These are phyloP conservation scores for Fraxinus albicans DNA, from an alignment of 305 asterid genomes.

Conservation along the genomic window DNA sequence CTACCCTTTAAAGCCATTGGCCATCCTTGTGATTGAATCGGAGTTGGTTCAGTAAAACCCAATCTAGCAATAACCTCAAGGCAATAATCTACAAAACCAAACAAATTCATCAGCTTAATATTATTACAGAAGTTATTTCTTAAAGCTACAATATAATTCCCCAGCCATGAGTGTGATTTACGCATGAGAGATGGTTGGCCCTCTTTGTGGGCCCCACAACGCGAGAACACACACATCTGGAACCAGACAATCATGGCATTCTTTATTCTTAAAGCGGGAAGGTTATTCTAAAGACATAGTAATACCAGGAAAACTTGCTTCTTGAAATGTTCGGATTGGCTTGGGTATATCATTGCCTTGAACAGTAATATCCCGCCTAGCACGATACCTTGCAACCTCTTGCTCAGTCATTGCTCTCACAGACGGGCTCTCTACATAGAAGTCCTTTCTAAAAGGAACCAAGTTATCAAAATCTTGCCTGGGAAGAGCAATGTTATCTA, in stretches of 20 bases:
- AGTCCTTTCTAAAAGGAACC: slow-evolving; percentile 79
- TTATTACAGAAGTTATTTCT: not conserved
- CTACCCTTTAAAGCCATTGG: slow-evolving; percentile 96
- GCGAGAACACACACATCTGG: not conserved
- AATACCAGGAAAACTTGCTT: slow-evolving; percentile 87
- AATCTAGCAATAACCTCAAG: slow-evolving; percentile 71
- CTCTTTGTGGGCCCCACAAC: not conserved
- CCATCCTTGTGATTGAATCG: slow-evolving; percentile 96
- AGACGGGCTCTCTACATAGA: slow-evolving; percentile 70
- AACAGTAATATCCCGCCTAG: slow-evolving; percentile 66
- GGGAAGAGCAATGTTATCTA: slow-evolving; percentile 68
- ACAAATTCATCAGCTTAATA: slow-evolving; percentile 25
- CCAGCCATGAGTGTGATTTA: not conserved
- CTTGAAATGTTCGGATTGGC: slow-evolving; percentile 80
- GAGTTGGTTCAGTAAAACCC: slow-evolving; percentile 86
- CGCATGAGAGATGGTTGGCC: not conserved
- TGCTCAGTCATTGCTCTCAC: slow-evolving; percentile 75
- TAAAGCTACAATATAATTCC: not conserved
- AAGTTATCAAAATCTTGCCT: slow-evolving; percentile 74
- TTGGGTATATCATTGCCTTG: slow-evolving; percentile 81
- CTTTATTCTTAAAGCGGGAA: not conserved
- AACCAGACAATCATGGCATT: slow-evolving; percentile 6
- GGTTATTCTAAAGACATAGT: not conserved
- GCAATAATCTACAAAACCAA: slow-evolving; percentile 57
- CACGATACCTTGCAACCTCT: slow-evolving; percentile 67